Evolutionary conservation across 345 rosid genomes (phyloP), one percentile per base, ranked within the genome.

Genomic region (Raphanus raphanistrum): DNA sequence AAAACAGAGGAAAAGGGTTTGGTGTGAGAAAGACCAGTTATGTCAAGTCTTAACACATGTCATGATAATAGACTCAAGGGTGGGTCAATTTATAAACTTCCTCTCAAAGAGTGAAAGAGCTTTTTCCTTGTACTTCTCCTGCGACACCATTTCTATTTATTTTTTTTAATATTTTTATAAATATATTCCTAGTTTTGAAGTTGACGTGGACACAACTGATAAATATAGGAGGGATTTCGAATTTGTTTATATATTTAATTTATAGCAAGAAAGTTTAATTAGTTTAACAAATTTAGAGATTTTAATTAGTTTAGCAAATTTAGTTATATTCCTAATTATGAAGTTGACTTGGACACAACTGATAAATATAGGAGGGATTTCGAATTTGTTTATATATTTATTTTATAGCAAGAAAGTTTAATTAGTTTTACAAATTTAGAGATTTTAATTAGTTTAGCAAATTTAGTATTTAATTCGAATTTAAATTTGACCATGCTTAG

Each of bases 11-110:
- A 50, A 68, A 29, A 21, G 66, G 60, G 80, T 63, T 63, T 70
- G 58, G 75, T 63, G 63, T 70, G 45, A 38, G 65, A 76, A 38
- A 76, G 75, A 67, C 7, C 17, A 67, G 63, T 69, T 69, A 54
- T 61, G 63, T 48, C 63, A 71, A 64, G 76, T 70, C 50, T 64
- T 41, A 63, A 8, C 76, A 71, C 45, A 48, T 31, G 72, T 65
- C 33, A 58, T 77, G 70, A 71, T 65, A 66, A 55, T 38, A 54
- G 66, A 81, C 55, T 63, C 15, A 68, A 85, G 58, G 72, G 73
- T 43, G 65, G 66, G 85, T 75, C 83, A 73, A 77, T 86, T 81
- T 84, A 81, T 85, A 84, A 80, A 82, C 79, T 72, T 33, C 54
- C 58, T 59, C 61, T 73, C 76, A 63, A 43, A 43, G 79, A 67